These are phyloP conservation scores for Leptodontidium sp. DNA, from an alignment of 2,329 filamentous ascomycete genomes.

Conservation along the genomic window DNA sequence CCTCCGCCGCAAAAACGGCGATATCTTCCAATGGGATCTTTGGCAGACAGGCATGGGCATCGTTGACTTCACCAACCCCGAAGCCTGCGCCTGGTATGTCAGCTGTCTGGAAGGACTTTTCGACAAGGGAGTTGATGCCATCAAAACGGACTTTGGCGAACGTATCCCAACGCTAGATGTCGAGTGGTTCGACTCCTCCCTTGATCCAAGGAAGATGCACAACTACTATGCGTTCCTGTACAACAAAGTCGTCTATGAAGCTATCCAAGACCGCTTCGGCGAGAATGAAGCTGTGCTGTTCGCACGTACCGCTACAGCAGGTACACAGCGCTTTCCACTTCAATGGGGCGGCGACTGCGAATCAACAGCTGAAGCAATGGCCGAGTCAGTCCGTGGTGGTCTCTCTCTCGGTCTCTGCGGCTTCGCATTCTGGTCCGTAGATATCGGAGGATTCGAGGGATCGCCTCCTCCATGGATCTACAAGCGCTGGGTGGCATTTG, in stretches of 20 bases:
- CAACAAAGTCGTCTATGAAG: constrained; percentile 66
- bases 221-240: constrained; percentile 70
- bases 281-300: constrained; percentile 63
- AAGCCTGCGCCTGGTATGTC: constrained; percentile 63
- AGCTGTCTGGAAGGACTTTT: constrained; percentile 61
- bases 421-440: constrained; percentile 67
- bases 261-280: constrained; percentile 57
- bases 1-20: constrained; percentile 64
- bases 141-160: constrained; percentile 72
- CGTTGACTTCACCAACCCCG: constrained; percentile 69
- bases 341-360: constrained; percentile 72
- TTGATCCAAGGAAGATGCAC: constrained; percentile 65
- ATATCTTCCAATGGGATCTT: constrained; percentile 70
- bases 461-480: constrained; percentile 65
- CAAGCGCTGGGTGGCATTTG: constrained; percentile 71
- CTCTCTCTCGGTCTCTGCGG: constrained; percentile 63
- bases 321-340: constrained; percentile 65
- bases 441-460: constrained; percentile 71
- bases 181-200: constrained; percentile 58
- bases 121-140: constrained; percentile 65
- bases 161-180: constrained; percentile 64
- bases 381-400: constrained; percentile 66
- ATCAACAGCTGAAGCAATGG: constrained; percentile 68
- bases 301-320: constrained; percentile 64
- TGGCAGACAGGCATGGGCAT: constrained; percentile 72